A percentile compares a stretch with the other conserved stretches of the same genome.
These are phyloP conservation scores for Aspergillus uvarum DNA, from an alignment of 2,329 filamentous ascomycete genomes.

Conservation along the genomic window DNA sequence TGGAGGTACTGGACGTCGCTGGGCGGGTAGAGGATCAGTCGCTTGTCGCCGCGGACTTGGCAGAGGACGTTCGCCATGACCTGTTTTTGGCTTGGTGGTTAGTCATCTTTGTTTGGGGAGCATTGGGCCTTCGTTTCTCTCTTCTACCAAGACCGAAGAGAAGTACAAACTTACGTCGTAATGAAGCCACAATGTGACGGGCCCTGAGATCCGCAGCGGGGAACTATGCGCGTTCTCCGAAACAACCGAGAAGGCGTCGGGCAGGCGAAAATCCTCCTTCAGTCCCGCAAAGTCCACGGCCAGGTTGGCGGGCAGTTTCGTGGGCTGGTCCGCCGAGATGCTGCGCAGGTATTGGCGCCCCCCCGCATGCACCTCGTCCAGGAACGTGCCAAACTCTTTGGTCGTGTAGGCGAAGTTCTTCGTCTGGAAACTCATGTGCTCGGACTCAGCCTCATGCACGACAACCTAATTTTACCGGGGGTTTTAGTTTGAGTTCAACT, in stretches of 20 bases:
- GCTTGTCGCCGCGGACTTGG: slow-evolving; percentile 72
- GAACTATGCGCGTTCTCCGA: slow-evolving; percentile 70
- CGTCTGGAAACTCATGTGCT: slow-evolving; percentile 73
- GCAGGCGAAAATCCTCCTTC: slow-evolving; percentile 68
- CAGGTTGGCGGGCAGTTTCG: slow-evolving; percentile 68
- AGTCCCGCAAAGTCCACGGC: slow-evolving; percentile 69
- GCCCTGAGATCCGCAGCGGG: slow-evolving; percentile 74
- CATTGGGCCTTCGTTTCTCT: no score
- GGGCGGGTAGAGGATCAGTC: slow-evolving; percentile 75
- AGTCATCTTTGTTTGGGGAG: not conserved
- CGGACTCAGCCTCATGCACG: slow-evolving; percentile 66
- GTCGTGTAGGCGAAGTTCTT: slow-evolving; percentile 82
- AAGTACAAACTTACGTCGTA: slow-evolving; percentile 62
- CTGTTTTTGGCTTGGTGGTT: slow-evolving; percentile 37
- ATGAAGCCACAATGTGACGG: slow-evolving; percentile 84
- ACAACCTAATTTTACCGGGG: slow-evolving; percentile 56
- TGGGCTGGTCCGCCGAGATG: slow-evolving; percentile 67
- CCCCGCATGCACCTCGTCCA: slow-evolving; percentile 59
- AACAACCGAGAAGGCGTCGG: slow-evolving; percentile 60
- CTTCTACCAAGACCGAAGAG: not conserved
- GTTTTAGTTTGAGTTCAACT: not conserved
- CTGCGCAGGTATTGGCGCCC: slow-evolving; percentile 74
- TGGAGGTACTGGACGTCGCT: slow-evolving; percentile 67
- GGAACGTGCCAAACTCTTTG: slow-evolving; percentile 65
- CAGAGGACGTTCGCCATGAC: slow-evolving; percentile 86